Percentiles rank a stretch among this genome's conserved stretches.
phyloP scores from a whole-genome alignment of 2,329 filamentous ascomycete species.

The Beauveria brongniartii region DNA sequence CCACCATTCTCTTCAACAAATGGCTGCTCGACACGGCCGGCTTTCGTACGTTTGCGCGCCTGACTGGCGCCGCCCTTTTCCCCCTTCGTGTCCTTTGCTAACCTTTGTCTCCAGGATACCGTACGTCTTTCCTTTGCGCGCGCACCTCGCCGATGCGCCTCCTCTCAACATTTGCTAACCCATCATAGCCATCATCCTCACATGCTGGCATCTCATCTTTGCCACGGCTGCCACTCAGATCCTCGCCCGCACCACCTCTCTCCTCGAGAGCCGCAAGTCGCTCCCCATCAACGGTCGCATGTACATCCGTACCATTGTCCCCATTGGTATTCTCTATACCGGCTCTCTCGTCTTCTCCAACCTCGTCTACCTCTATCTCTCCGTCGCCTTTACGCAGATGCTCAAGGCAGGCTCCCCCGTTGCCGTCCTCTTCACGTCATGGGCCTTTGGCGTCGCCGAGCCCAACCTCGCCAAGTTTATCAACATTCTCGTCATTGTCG shows the following conservation, averaged over 20 bases:
- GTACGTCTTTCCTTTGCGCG: slow-evolving; percentile 17
- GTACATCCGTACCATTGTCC: slow-evolving; percentile 55
- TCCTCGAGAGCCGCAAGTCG: slow-evolving; percentile 55
- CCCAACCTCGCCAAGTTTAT: slow-evolving; percentile 36
- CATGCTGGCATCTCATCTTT: slow-evolving; percentile 61
- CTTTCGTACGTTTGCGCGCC: slow-evolving; percentile 53
- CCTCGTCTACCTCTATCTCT: slow-evolving; percentile 59
- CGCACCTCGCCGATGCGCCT: not conserved
- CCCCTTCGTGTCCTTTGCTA: slow-evolving; percentile 17
- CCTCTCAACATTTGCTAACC: not conserved
- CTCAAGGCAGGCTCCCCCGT: slow-evolving; percentile 61
- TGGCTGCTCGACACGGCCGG: slow-evolving; percentile 69
- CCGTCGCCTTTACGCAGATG: slow-evolving; percentile 64
- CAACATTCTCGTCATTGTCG: slow-evolving; percentile 44
- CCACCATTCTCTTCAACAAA: slow-evolving; percentile 89
- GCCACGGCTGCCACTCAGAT: slow-evolving; percentile 58
- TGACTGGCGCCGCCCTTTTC: not conserved
- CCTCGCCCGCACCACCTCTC: slow-evolving; percentile 53
- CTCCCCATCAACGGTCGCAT: slow-evolving; percentile 52
- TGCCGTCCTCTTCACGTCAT: slow-evolving; percentile 57
- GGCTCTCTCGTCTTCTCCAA: slow-evolving; percentile 60
- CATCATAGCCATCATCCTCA: slow-evolving; percentile 45
- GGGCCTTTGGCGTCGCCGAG: slow-evolving; percentile 45
- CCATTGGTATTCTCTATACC: slow-evolving; percentile 59
- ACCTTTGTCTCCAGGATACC: slow-evolving; percentile 22